Evolutionary conservation across 352 stramenopile genomes (phyloP), one percentile per base, ranked within the genome.

Genomic region (Pythium coloratum): DNA sequence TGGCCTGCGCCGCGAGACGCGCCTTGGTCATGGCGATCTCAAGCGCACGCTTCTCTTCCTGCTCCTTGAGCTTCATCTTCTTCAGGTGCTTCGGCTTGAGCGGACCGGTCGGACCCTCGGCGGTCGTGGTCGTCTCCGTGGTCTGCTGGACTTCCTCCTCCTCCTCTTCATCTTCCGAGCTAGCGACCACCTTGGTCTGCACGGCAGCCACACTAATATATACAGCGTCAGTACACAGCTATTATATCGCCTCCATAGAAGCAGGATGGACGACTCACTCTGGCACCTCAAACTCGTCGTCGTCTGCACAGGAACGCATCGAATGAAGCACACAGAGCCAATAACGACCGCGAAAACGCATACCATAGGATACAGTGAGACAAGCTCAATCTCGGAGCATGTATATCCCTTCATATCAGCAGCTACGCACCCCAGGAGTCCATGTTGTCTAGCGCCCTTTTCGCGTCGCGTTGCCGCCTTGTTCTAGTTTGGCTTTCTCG

Each of bases 81-180:
- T 94, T 94, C n/a, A 92, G 61, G 75, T 87, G 86, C 76, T 94
- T 94, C 51, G 86, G 86, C 75, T 92, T 92, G 46, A 91, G 75
- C 24, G 78, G 83, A 2, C 80, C 85, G 62, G 87, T 89, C 8
- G 77, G 64, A 10, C 67, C 63, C 10, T 66, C 72, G 4, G 33
- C 33, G 33, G 33, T 72, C n/a, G 28, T 76, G 76, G 32, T 44
- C 56, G 24, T 46, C 64, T 20, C 6, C 67, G 2, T n/a, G 6
- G 70, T 47, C 26, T 69, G 36, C 12, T 54, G 56, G 4, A 72
- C 66, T n/a, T 69, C 70, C 28, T 72, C 69, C 59, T 80, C 76
- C 57, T 91, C 78, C 57, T 94, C 84, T 61, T 91, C 84, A 58
- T 94, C 86, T 40, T 94, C 86, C 86, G 84, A 94, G 75, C 82